phyloP scores from a whole-genome alignment of 768 basidiomycete genomes.

The Kwoniella dejecticola region DNA sequence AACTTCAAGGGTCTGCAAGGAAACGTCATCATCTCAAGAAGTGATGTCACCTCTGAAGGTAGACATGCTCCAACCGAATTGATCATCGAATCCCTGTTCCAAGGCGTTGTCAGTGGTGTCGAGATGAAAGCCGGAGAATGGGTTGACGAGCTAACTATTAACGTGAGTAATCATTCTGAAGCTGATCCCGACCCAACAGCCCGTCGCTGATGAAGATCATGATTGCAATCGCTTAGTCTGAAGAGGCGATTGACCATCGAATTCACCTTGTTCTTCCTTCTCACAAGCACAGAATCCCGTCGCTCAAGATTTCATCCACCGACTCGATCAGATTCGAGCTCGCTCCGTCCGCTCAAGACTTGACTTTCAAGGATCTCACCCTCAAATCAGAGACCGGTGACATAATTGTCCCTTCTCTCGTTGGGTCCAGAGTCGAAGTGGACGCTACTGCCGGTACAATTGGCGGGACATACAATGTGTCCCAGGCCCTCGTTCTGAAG shows the following conservation, averaged over 20 bases:
- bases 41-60: not conserved
- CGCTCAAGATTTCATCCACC: slow-evolving; percentile 19
- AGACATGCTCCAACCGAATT: slow-evolving; percentile 8
- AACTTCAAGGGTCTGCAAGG: slow-evolving; percentile 23
- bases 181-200: not conserved
- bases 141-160: slow-evolving; percentile 15
- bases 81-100: slow-evolving; percentile 33
- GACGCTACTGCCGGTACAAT: slow-evolving; percentile 25
- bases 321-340: slow-evolving; percentile 19
- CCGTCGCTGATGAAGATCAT: not conserved
- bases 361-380: slow-evolving; percentile 19
- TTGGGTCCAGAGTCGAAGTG: slow-evolving; percentile 18
- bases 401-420: slow-evolving; percentile 19
- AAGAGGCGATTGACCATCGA: slow-evolving; percentile 9
- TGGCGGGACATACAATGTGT: slow-evolving; percentile 39
- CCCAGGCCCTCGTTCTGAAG: slow-evolving; percentile 23
- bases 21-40: slow-evolving; percentile 23
- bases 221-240: slow-evolving; percentile 13
- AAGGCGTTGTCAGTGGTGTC: slow-evolving; percentile 10
- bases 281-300: slow-evolving; percentile 2
- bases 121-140: slow-evolving; percentile 12
- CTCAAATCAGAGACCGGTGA: slow-evolving; percentile 26
- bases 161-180: slow-evolving; percentile 11
- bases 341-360: slow-evolving; percentile 20
- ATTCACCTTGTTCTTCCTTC: slow-evolving; percentile 27